Conservation (phyloP, 1,284 basidiomycete genomes). For the Trametes hirsuta region DNA sequence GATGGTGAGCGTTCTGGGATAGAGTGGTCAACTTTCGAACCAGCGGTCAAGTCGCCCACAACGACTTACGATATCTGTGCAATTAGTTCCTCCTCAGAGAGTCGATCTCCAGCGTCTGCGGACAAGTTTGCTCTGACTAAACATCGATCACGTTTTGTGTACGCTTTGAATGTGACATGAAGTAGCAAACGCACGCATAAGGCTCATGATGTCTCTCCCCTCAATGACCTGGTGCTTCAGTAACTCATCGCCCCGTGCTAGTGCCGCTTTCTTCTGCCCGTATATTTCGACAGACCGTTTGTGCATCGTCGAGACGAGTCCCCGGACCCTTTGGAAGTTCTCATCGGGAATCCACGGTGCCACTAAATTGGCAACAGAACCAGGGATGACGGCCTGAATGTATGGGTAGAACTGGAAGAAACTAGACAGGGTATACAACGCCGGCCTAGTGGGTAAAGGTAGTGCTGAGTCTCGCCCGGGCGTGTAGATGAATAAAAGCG, state of each 20-base stretch:
- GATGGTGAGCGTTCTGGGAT: constrained; percentile 11
- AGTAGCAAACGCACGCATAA: neutral
- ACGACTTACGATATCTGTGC: constrained; percentile 22
- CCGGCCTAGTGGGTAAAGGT: neutral
- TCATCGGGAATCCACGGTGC: constrained; percentile 9
- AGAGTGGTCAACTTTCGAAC: neutral
- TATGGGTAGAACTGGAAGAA: constrained; percentile 16
- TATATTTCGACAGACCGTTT: constrained; percentile 19
- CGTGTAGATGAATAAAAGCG: neutral
- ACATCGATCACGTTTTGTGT: neutral
- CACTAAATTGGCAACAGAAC: neutral
- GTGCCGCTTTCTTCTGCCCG: constrained; percentile 23
- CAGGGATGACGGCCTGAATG: constrained; percentile 9
- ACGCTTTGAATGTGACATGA: neutral
- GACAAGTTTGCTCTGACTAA: constrained; percentile 19
- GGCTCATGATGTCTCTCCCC: neutral
- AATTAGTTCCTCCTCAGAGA: constrained; percentile 19
- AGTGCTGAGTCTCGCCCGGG: neutral
- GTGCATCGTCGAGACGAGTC: constrained; percentile 20
- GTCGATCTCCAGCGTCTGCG: constrained; percentile 6
- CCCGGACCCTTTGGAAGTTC: constrained; percentile 13
- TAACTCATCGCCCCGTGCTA: constrained; percentile 20
- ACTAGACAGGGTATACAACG: neutral
- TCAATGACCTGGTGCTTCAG: constrained; percentile 1
- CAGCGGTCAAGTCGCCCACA: too few species aligned